A percentile compares a stretch with the other conserved stretches of the same genome.
These are phyloP conservation scores for Chlorella sp. DNA, from an alignment of 139 green algal species.

Conservation along the genomic window DNA sequence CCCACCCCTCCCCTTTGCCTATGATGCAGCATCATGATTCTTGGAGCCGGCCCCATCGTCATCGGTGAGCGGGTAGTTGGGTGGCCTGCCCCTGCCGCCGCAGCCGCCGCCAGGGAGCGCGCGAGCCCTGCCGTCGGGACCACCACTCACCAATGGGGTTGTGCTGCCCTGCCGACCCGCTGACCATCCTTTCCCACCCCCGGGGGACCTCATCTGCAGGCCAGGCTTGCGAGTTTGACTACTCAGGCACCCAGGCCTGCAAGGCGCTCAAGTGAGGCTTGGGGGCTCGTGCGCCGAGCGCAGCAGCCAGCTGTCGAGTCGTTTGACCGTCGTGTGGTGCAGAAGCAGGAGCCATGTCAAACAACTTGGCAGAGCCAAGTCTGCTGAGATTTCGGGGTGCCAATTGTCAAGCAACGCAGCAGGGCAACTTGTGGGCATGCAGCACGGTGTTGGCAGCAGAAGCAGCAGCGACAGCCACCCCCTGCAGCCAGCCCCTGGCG, in stretches of 20 bases:
- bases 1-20: neutral
- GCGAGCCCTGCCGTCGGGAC: neutral
- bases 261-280: conserved; percentile 91
- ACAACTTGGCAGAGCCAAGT: too few species aligned
- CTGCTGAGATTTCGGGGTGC: too few species aligned
- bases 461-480: too few species aligned
- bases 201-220: conserved; percentile 4
- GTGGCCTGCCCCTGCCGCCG: neutral
- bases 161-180: neutral
- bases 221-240: conserved; percentile 99
- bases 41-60: conserved; percentile 97
- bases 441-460: neutral
- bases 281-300: neutral
- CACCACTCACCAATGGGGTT: neutral
- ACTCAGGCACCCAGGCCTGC: conserved; percentile 98
- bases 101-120: neutral
- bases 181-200: neutral
- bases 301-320: neutral
- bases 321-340: neutral
- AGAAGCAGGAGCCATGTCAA: too few species aligned
- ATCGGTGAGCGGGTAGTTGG: conserved; percentile 79
- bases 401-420: neutral
- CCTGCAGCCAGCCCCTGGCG: too few species aligned
- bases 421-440: neutral
- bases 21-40: conserved; percentile 77